Evolutionary conservation across 2,329 filamentous ascomycete species (phyloP).

Genomic region (Xylaria sp.): DNA sequence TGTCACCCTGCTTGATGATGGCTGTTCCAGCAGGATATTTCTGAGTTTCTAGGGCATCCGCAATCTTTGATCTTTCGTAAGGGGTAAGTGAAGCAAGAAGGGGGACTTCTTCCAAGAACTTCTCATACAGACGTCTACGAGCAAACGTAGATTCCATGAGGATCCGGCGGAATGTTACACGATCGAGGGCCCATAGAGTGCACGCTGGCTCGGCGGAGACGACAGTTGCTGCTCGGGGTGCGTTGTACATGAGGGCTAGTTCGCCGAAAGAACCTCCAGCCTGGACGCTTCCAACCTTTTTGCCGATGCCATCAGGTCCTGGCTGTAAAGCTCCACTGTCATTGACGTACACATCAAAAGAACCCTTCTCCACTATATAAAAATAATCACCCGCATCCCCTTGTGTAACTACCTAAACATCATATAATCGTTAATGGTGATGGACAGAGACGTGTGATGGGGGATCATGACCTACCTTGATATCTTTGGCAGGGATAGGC

Average conservation of each 20-base stretch:
- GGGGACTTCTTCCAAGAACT: slow-evolving; percentile 93
- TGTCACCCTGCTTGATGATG: slow-evolving; percentile 93
- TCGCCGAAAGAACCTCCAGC: slow-evolving; percentile 96
- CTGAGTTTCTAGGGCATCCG: slow-evolving; percentile 90
- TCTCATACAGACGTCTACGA: slow-evolving; percentile 95
- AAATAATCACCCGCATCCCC: slow-evolving; percentile 97
- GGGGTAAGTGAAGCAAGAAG: slow-evolving; percentile 83
- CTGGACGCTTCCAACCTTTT: slow-evolving; percentile 82
- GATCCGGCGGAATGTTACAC: slow-evolving; percentile 95
- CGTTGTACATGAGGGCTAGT: slow-evolving; percentile 98
- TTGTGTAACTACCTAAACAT: slow-evolving; percentile 86
- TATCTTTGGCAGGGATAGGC: slow-evolving; percentile 89
- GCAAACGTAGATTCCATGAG: slow-evolving; percentile 98
- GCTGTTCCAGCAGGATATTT: slow-evolving; percentile 82
- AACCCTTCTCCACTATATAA: slow-evolving; percentile 92
- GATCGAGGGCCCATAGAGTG: slow-evolving; percentile 93
- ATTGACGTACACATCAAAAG: slow-evolving; percentile 93
- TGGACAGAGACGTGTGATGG: not conserved
- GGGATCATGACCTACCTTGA: slow-evolving; percentile 62
- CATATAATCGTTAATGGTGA: not conserved
- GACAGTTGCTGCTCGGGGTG: slow-evolving; percentile 93
- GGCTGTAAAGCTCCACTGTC: slow-evolving; percentile 78
- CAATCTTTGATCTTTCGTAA: slow-evolving; percentile 97
- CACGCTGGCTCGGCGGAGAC: slow-evolving; percentile 81
- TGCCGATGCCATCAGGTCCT: slow-evolving; percentile 83